phyloP scores from a whole-genome alignment of 2,329 filamentous ascomycete genomes.

The Hypoxylon sp. region DNA sequence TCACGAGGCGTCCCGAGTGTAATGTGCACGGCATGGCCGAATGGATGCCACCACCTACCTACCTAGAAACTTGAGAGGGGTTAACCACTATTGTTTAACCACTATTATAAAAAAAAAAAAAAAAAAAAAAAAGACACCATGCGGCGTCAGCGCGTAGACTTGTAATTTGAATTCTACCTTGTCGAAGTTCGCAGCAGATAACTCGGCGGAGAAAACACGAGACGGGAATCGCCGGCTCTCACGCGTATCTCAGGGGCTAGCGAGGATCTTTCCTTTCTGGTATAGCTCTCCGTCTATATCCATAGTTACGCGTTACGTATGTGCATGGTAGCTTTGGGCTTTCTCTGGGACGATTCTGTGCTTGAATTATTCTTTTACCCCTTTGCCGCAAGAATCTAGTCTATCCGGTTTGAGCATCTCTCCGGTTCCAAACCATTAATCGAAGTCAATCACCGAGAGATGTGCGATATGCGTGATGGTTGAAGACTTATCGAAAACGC shows the following conservation, averaged over 20 bases:
- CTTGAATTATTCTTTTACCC: constrained; percentile 10
- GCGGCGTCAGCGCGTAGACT: constrained; percentile 15
- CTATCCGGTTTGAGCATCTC: constrained; percentile 36
- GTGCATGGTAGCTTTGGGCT: constrained; percentile 11
- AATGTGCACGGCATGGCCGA: constrained; percentile 1
- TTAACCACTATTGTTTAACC: neutral
- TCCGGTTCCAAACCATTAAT: constrained; percentile 30
- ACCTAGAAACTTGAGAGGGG: neutral
- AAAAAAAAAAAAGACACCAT: neutral
- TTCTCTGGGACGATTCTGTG: constrained; percentile 32
- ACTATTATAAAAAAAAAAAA: too few relatives aligned
- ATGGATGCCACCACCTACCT: constrained; percentile 3
- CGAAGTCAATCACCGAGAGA: constrained; percentile 21
- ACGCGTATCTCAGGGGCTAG: constrained; percentile 31
- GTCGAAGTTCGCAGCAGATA: constrained; percentile 14
- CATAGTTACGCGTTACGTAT: constrained; percentile 19
- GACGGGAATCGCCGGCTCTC: constrained; percentile 19
- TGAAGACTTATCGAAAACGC: constrained; percentile 33
- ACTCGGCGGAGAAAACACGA: constrained; percentile 18
- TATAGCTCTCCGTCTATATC: constrained; percentile 35
- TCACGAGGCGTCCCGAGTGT: constrained; percentile 1
- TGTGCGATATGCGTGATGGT: constrained; percentile 33
- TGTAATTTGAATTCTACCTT: constrained; percentile 23
- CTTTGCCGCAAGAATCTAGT: constrained; percentile 32
- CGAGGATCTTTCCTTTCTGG: constrained; percentile 40